Evolutionary conservation across 1,284 basidiomycete species (phyloP), one percentile per base, ranked within the genome.

Genomic region (Ceratobasidium sp.): DNA sequence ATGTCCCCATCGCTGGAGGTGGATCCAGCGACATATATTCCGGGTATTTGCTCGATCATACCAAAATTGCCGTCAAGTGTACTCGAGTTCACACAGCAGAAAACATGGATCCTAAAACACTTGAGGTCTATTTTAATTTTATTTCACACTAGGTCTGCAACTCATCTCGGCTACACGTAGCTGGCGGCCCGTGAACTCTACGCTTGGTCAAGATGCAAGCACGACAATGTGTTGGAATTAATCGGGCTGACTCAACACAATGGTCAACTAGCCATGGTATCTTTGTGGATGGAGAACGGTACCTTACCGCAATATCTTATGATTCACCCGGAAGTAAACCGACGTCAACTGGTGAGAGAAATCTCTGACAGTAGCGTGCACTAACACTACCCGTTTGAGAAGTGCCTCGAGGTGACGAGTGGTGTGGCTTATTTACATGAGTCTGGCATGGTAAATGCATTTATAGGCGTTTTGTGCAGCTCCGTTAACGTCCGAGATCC

Each of bases 221-320:
- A 63, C 15, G 36, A 41, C 29, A 63, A 63, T 27, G 19, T 63
- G n/a, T 22, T 63, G 11, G 36, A 41, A 44, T 45, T 63, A 48
- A 31, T n/a, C 27, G 62, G 62, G 24, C 24, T 64, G 45, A 47
- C 62, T 19, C 27, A 14, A 19, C 50, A 27, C 47, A 44, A 29
- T 45, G 27, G 29, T 24, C 62, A 47, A 11, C 11, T 64, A 17
- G 62, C 45, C 14, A 64, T 64, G 62, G 44, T 63, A 22, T 41
- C 60, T n/a, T 44, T 44, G 2, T 63, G 60, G 60, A 63, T 63
- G 60, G 36, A 17, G 2, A 41, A 44, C 8, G 60, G 60, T 19
- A 63, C 44, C 22, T 8, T 63, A 8, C n/a, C 31, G 53, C 53
- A 54, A 22, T 54, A 54, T 15, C 24, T 54, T 11, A 27, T 14